Evolutionary conservation across 768 basidiomycete genomes (phyloP), one percentile per base, ranked within the genome.

Genomic region (Coprinopsis sp.): DNA sequence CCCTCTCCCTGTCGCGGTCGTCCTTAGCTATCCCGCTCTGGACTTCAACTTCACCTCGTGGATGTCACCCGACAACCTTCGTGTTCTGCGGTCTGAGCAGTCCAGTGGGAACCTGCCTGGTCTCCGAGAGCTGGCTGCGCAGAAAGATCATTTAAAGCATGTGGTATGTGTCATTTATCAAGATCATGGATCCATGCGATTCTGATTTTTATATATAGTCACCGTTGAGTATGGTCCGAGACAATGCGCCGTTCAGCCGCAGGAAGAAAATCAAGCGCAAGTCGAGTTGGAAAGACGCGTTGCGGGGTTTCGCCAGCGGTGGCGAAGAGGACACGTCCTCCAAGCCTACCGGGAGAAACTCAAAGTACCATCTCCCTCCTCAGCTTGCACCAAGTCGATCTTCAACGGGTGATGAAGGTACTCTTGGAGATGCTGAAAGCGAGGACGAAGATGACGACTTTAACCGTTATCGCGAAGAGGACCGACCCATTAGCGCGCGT

Each of bases 31-130:
- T 64, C 81, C 94, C 0, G 88, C 87, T 21, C 76, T 98, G 36
- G 94, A 98, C 64, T 98, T 99, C 71, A 97, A 98, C 63, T 97
- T 95, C 58, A 92, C 91, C 0, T 95, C 93, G 18, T 98, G 95
- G 95, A 92, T 93, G 91, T 78, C 87, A 0, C 81, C 82, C 7
- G 77, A 77, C 16, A 82, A 97, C 62, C 72, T 97, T 46, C 82
- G 80, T 4, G 86, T 95, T 23, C 72, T 98, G 12, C 79, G 87
- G 44, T 79, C 86, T 2, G 94, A 98, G 62, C 89, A 91, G 59
- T 92, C 91, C 1, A 83, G 87, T 12, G 81, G 86, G 0, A 79
- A 89, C 62, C 70, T 97, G 12, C 78, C 86, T 22, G 84, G 84
- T 1, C 66, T 94, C 51, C 74, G 70, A 36, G 83, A 81, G 49